Conservation (phyloP, 495 filamentous ascomycete genomes). For the Neurospora sp. region DNA sequence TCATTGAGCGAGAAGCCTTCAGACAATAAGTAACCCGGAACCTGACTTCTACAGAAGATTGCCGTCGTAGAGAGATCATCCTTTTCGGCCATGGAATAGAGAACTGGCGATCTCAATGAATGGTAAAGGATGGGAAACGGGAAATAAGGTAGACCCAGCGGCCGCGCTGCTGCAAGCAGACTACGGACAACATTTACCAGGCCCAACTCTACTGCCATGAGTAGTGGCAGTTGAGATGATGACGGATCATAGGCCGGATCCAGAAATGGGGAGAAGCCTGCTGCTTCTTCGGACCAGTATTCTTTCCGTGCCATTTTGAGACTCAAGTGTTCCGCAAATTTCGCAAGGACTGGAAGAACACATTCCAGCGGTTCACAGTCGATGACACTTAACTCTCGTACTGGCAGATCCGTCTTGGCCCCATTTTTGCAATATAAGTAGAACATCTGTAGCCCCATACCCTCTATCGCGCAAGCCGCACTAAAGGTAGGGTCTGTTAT, state of each 20-base stretch:
- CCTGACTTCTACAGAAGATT: too few species aligned
- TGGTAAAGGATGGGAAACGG: background rate
- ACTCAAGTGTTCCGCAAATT: background rate
- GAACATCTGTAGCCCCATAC: background rate
- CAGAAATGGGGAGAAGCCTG: background rate
- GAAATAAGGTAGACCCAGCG: too few species aligned
- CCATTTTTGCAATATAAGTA: background rate
- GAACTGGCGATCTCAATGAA: background rate
- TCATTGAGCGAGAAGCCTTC: background rate
- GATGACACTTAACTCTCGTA: too few species aligned
- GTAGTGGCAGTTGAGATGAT: background rate
- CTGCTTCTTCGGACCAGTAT: too few species aligned
- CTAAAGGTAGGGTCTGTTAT: background rate
- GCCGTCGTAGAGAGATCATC: too few species aligned
- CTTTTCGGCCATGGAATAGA: too few species aligned
- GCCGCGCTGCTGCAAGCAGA: too few species aligned
- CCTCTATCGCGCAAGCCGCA: background rate
- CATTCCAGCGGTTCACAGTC: background rate
- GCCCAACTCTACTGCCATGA: background rate
- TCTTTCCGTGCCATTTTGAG: background rate
- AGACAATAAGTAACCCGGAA: too few species aligned
- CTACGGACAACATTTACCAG: background rate
- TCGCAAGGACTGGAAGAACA: background rate
- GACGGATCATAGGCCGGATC: background rate
- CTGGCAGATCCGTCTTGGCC: too few species aligned